Conservation (phyloP, 2,329 filamentous ascomycete species). For the Alternaria novae-zelandiae region DNA sequence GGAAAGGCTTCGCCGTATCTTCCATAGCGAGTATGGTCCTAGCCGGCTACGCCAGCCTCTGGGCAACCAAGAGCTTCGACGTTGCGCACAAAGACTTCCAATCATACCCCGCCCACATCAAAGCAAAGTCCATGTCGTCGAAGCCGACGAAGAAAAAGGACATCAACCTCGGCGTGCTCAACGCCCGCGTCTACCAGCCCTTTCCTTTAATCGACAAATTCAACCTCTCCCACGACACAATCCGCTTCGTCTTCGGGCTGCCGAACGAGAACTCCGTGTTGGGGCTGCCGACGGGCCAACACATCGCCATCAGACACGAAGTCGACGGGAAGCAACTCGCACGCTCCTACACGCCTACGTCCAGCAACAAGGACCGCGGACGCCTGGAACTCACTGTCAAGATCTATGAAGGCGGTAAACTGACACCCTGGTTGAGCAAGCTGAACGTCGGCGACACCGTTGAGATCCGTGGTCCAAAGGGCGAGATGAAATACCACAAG, state of each 20-base stretch:
- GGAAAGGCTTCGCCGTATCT: conserved; percentile 20
- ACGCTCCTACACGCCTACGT: conserved; percentile 42
- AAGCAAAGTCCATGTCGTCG: conserved; percentile 11
- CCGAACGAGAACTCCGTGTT: conserved; percentile 32
- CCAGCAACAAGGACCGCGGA: conserved; percentile 66
- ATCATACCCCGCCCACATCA: conserved; percentile 20
- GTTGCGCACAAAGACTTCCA: conserved; percentile 20
- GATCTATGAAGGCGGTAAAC: conserved; percentile 58
- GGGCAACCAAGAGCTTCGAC: conserved; percentile 17
- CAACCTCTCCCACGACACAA: conserved; percentile 25
- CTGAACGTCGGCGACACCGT: conserved; percentile 59
- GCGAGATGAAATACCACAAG: conserved; percentile 59
- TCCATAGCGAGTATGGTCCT: conserved; percentile 12
- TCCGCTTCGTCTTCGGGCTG: conserved; percentile 35
- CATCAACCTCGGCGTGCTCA: conserved; percentile 54
- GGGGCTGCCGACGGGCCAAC: conserved; percentile 47
- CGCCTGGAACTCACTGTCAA: conserved; percentile 60
- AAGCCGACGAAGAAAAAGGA: conserved; percentile 16
- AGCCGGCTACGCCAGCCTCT: conserved; percentile 12
- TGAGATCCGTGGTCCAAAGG: conserved; percentile 63
- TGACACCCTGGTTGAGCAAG: conserved; percentile 57
- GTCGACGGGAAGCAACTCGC: conserved; percentile 66
- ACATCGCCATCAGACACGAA: conserved; percentile 55
- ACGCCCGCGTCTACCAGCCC: conserved; percentile 56
- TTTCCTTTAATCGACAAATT: conserved; percentile 50